A percentile compares a stretch with the other conserved stretches of the same genome.
These are phyloP conservation scores for Aspergillus fumigatiaffinis DNA, from an alignment of 2,329 filamentous ascomycete genomes.

Conservation along the genomic window DNA sequence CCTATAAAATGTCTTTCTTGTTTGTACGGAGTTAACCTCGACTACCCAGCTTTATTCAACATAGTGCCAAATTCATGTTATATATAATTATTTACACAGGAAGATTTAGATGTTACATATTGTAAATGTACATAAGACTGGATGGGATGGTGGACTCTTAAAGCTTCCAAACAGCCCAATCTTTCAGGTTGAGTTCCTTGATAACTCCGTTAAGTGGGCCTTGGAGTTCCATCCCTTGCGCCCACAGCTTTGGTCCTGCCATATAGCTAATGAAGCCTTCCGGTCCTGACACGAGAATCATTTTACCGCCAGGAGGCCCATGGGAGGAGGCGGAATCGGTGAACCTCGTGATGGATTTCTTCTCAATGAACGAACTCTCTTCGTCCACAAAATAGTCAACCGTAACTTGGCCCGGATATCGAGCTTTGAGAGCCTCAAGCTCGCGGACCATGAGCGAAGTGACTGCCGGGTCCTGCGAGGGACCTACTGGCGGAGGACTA, in stretches of 20 bases:
- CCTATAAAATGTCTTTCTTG: neutral
- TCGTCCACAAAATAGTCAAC: slow-evolving; percentile 81
- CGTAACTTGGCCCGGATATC: slow-evolving; percentile 53
- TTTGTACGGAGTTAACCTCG: neutral
- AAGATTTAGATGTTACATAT: neutral
- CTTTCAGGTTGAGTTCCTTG: slow-evolving; percentile 54
- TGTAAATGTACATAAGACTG: neutral
- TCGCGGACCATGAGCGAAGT: slow-evolving; percentile 53
- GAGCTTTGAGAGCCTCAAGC: slow-evolving; percentile 59
- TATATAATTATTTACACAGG: neutral
- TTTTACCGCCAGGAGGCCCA: slow-evolving; percentile 28
- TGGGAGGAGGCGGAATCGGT: slow-evolving; percentile 22
- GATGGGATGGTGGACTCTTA: slow-evolving; percentile 27
- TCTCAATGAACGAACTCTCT: slow-evolving; percentile 64
- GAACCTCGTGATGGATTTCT: slow-evolving; percentile 44
- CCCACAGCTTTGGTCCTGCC: slow-evolving; percentile 76
- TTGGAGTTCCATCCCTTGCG: slow-evolving; percentile 67
- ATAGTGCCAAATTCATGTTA: neutral
- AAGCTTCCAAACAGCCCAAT: slow-evolving; percentile 58
- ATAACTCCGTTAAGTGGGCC: slow-evolving; percentile 69
- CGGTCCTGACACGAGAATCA: slow-evolving; percentile 84
- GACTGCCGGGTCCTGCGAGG: slow-evolving; percentile 7
- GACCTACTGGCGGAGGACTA: neutral
- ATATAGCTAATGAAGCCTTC: slow-evolving; percentile 82
- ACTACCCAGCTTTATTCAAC: slow-evolving; percentile 2